Evolutionary conservation across 257 asterid genomes (phyloP), one percentile per base, ranked within the genome.

Genomic region (Nicotiana undulata): DNA sequence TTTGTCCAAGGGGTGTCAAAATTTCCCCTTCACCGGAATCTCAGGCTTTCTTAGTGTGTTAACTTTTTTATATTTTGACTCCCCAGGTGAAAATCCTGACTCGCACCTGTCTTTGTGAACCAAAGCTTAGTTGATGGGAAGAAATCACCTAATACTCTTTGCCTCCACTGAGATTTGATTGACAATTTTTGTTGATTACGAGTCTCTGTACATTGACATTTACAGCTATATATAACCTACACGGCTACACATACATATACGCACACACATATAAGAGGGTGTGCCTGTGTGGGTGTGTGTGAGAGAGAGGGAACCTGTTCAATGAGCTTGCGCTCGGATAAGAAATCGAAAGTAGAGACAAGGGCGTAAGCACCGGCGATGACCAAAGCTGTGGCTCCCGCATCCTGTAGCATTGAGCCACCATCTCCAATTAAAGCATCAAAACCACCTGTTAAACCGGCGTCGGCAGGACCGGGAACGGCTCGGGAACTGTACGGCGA

Each of bases 301-400:
- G 5, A 1, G 22, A 5, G n/a, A 18, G 37, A 60, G 59, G 31
- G 13, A 61, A 95, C 99, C 99, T 95, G 98, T 49, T 88, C 89
- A 64, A 95, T 90, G 82, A 93, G 84, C 28, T 88, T 86, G 83
- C 91, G 91, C 85, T 84, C 84, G 0, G 97, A 92, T 85, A 95
- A 90, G 84, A 70, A 51, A 70, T 92, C 92, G 85, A 95, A 95
- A 75, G 88, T 81, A 80, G 97, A 92, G 65, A 95, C 97, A 9
- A 93, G 91, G 67, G 86, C 93, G 79, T 95, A 92, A 34, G 94
- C 98, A 44, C 97, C 98, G 83, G 88, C 87, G 65, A 91, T 82
- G 15, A 92, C 94, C 67, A 88, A 77, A 32, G 88, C 93, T 74
- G 97, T 85, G 63, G 99, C 97, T 34, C 93, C 94, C 82, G 89